phyloP scores from a whole-genome alignment of 441 rosid genomes.

The Adansonia gregorii region DNA sequence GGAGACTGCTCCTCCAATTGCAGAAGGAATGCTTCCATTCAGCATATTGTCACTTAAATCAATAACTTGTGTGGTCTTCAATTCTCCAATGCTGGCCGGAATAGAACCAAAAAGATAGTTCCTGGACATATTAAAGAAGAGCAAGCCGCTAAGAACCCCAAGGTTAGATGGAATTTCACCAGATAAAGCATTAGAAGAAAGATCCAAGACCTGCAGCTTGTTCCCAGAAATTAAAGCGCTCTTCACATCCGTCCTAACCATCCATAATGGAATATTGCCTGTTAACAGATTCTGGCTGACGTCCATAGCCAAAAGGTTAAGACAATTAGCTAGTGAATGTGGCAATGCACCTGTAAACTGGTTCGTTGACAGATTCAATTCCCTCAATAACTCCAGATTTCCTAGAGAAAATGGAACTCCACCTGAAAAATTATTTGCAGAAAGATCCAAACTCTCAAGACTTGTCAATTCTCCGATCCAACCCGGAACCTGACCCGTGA shows the following conservation, averaged over 20 bases:
- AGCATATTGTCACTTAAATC: conserved; percentile 76
- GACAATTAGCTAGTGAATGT: conserved; percentile 49
- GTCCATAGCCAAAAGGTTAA: conserved; percentile 50
- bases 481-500: conserved; percentile 64
- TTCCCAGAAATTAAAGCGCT: conserved; percentile 40
- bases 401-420: conserved; percentile 53
- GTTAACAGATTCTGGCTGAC: conserved; percentile 57
- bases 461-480: conserved; percentile 70
- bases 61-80: conserved; percentile 50
- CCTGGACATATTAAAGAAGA: conserved; percentile 62
- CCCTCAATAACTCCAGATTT: conserved; percentile 49
- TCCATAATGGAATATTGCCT: conserved; percentile 58
- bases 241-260: conserved; percentile 43
- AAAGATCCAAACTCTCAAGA: conserved; percentile 76
- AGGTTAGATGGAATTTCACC: conserved; percentile 69
- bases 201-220: conserved; percentile 61
- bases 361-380: conserved; percentile 57
- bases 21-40: conserved; percentile 72
- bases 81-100: conserved; percentile 62
- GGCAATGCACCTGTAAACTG: conserved; percentile 56
- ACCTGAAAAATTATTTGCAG: conserved; percentile 55
- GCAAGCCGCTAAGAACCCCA: conserved; percentile 58
- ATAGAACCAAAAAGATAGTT: conserved; percentile 72
- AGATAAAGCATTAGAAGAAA: conserved; percentile 77
- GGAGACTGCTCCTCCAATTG: conserved; percentile 66